phyloP scores from a whole-genome alignment of 441 rosid species.

The Erysimum pusillum region DNA sequence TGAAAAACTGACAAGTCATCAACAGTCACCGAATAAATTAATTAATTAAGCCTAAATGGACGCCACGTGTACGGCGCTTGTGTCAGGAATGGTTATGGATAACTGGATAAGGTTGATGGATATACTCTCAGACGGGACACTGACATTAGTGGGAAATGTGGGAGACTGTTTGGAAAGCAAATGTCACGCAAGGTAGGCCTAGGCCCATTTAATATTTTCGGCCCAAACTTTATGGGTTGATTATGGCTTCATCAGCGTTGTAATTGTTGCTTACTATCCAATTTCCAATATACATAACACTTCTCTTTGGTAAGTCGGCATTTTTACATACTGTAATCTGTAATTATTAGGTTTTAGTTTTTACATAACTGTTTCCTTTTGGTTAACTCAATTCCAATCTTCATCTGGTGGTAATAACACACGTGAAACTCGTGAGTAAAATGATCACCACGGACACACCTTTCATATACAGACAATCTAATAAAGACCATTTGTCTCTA shows the following conservation, averaged over 20 bases:
- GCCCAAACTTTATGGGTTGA: not conserved
- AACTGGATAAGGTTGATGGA: slow-evolving; percentile 18
- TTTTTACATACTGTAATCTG: not conserved
- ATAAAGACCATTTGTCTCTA: slow-evolving; percentile 12
- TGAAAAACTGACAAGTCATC: slow-evolving; percentile 35
- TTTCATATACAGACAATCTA: not conserved
- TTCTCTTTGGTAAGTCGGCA: not conserved
- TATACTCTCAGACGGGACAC: not conserved
- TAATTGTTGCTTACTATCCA: not conserved
- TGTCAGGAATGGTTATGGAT: slow-evolving; percentile 34
- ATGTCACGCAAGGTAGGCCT: not conserved
- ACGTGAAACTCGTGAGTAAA: slow-evolving; percentile 20
- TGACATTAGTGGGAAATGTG: slow-evolving; percentile 15
- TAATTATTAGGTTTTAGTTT: not conserved
- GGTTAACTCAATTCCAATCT: not conserved
- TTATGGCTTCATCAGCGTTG: not conserved
- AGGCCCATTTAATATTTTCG: not conserved
- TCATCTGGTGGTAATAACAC: slow-evolving; percentile 7
- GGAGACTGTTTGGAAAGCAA: not conserved
- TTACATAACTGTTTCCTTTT: not conserved
- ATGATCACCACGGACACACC: slow-evolving; percentile 11
- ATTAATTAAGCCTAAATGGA: not conserved
- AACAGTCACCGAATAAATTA: slow-evolving; percentile 36
- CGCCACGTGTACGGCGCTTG: slow-evolving; percentile 35
- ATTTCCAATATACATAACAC: not conserved